Conservation (phyloP, 768 basidiomycete species). For the Stropharia rugosoannulata region DNA sequence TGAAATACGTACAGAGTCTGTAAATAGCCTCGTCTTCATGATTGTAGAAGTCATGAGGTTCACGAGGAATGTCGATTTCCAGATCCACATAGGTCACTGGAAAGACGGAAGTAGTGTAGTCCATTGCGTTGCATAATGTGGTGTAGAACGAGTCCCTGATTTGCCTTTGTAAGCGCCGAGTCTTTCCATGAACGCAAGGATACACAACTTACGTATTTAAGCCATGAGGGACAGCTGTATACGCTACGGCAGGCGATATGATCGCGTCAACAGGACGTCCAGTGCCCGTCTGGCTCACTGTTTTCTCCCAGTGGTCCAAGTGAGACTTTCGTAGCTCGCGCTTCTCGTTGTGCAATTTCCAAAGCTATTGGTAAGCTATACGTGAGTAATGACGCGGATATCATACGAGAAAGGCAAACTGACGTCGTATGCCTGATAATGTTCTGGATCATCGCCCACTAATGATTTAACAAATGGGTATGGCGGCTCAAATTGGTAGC, state of each 20-base stretch:
- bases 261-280: constrained; percentile 75
- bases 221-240: constrained; percentile 64
- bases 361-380: constrained; percentile 45
- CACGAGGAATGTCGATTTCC: constrained; percentile 42
- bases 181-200: neutral
- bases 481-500: constrained; percentile 20
- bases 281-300: constrained; percentile 50
- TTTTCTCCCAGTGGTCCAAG: constrained; percentile 61
- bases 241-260: constrained; percentile 61
- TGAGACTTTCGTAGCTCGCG: constrained; percentile 54
- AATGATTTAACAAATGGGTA: constrained; percentile 43
- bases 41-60: constrained; percentile 51
- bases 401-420: neutral
- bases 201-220: constrained; percentile 40
- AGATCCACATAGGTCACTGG: constrained; percentile 68
- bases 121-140: constrained; percentile 61
- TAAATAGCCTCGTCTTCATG: constrained; percentile 51
- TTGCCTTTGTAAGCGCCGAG: neutral
- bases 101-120: constrained; percentile 58
- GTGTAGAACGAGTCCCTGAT: constrained; percentile 59
- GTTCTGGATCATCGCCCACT: constrained; percentile 39
- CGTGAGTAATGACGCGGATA: neutral
- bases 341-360: constrained; percentile 59
- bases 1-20: constrained; percentile 48
- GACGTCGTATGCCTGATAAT: constrained; percentile 43